These are phyloP conservation scores for Teunomyces atbi DNA, from an alignment of 805 yeast genomes.

Conservation along the genomic window DNA sequence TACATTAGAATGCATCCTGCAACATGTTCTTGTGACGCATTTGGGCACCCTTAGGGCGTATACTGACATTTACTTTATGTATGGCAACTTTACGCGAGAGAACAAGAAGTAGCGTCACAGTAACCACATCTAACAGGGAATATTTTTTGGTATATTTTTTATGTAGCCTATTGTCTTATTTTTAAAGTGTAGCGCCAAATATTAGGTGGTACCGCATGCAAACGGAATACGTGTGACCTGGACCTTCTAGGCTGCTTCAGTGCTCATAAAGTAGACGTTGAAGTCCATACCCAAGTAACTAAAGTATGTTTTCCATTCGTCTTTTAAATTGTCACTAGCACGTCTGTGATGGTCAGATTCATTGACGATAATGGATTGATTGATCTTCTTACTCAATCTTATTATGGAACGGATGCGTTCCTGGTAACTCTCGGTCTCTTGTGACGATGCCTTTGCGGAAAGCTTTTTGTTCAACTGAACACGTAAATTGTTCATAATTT, in stretches of 20 bases:
- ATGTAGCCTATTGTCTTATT: not conserved
- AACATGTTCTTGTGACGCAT: not conserved
- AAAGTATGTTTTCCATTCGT: constrained; percentile 3
- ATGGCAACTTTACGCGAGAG: not conserved
- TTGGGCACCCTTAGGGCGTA: not conserved
- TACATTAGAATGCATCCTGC: not conserved
- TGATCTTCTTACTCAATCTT: constrained; percentile 25
- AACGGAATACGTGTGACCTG: not conserved
- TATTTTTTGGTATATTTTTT: not conserved
- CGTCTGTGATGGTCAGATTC: constrained; percentile 3
- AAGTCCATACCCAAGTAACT: constrained; percentile 1
- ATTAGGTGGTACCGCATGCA: constrained; percentile 1
- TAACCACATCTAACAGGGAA: not conserved
- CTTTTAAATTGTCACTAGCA: not conserved
- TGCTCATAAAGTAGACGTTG: constrained; percentile 4
- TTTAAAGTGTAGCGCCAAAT: not conserved
- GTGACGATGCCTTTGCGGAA: constrained; percentile 63
- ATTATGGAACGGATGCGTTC: constrained; percentile 41
- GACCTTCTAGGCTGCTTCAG: constrained; percentile 2
- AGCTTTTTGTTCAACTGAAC: constrained; percentile 45
- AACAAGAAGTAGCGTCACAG: not conserved
- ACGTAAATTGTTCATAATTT: constrained; percentile 35
- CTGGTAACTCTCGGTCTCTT: constrained; percentile 57
- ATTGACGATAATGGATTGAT: constrained; percentile 6
- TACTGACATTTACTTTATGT: not conserved